Percentiles rank a stretch among this genome's conserved stretches.
These are phyloP conservation scores for Pelargonium citronellum DNA, from an alignment of 441 rosid genomes.

Conservation along the genomic window DNA sequence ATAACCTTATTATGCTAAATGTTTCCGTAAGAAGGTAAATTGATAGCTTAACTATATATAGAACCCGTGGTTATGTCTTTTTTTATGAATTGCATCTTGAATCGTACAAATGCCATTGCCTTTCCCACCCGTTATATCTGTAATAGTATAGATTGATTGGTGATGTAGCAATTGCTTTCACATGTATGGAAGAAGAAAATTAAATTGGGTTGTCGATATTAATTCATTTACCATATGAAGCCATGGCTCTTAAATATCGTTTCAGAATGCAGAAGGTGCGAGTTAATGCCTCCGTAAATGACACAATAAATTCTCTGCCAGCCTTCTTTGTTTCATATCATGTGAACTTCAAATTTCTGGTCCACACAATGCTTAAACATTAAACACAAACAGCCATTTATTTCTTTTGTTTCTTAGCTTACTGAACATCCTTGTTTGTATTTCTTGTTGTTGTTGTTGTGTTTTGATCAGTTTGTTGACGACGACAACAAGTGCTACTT, in stretches of 20 bases:
- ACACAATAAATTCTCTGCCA: background rate
- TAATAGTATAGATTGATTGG: background rate
- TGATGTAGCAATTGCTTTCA: slow-evolving; percentile 11
- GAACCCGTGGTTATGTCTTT: no score
- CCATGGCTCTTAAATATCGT: background rate
- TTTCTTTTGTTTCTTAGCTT: background rate
- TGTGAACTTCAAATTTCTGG: slow-evolving; percentile 19
- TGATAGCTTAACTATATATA: no score
- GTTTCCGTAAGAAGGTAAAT: no score
- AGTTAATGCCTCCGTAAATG: background rate
- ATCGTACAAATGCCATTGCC: no score
- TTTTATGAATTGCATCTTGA: no score
- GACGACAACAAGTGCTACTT: slow-evolving; percentile 82
- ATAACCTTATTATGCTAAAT: no score
- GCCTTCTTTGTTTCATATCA: slow-evolving; percentile 10
- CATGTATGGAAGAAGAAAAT: slow-evolving; percentile 7
- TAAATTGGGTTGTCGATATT: slow-evolving; percentile 6
- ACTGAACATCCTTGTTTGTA: background rate
- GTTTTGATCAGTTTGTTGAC: slow-evolving; percentile 60
- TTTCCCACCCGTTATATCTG: background rate
- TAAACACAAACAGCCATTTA: background rate
- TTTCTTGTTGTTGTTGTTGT: background rate
- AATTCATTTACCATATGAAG: slow-evolving; percentile 3
- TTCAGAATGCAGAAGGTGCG: background rate
- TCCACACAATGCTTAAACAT: slow-evolving; percentile 5